Evolutionary conservation across 2,329 filamentous ascomycete genomes (phyloP).

Genomic region (Diplodia mutila): DNA sequence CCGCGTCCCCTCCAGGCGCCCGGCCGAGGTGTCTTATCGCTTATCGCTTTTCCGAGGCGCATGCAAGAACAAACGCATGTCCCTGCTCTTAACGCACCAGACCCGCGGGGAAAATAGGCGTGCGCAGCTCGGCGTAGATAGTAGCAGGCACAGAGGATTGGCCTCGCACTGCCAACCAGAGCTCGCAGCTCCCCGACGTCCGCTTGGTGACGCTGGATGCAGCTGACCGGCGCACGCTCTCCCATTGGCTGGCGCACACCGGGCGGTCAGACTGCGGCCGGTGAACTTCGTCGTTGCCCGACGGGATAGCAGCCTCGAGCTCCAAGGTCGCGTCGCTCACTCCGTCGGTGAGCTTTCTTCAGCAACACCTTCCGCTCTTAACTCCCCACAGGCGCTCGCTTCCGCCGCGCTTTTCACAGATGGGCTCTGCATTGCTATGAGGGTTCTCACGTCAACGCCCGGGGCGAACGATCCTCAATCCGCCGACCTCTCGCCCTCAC

Average conservation of each 20-base stretch:
- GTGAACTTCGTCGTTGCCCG: not conserved
- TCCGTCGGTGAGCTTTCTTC: conserved; percentile 1
- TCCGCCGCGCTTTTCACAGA: conserved; percentile 4
- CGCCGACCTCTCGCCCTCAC: conserved; percentile 1
- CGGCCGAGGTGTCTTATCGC: conserved; percentile 15
- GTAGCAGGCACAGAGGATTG: too few species aligned
- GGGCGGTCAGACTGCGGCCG: conserved; percentile 9
- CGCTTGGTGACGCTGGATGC: not conserved
- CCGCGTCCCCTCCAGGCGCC: not conserved
- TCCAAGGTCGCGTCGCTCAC: conserved; percentile 8
- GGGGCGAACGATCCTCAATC: conserved; percentile 16
- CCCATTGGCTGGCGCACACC: conserved; percentile 14
- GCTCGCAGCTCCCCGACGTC: not conserved
- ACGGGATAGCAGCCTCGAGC: not conserved
- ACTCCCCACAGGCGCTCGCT: not conserved
- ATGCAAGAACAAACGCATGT: not conserved
- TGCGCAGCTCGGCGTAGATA: not conserved
- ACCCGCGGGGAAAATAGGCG: not conserved
- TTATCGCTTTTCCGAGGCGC: not conserved
- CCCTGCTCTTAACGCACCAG: not conserved
- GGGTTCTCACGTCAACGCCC: conserved; percentile 22
- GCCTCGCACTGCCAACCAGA: not conserved
- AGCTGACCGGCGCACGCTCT: not conserved
- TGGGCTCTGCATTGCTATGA: conserved; percentile 21
- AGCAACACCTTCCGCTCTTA: not conserved